Evolutionary conservation across 768 basidiomycete species (phyloP).

Genomic region (Suillus ampliporus): DNA sequence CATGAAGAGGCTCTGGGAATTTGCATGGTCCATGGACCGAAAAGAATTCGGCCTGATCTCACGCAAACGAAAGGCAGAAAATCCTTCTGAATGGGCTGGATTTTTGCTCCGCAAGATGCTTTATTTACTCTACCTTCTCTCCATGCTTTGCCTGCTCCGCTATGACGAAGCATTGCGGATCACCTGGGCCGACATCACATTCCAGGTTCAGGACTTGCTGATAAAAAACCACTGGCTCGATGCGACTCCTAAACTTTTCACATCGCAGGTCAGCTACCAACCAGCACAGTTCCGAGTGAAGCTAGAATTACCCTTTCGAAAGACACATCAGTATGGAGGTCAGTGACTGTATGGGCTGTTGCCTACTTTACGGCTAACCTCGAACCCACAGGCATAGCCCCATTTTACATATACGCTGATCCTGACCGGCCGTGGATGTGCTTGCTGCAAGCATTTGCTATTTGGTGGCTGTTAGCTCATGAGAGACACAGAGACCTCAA

Average conservation of each 20-base stretch:
- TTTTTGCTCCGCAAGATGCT: constrained; percentile 29
- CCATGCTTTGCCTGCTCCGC: constrained; percentile 40
- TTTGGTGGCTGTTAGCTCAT: constrained; percentile 27
- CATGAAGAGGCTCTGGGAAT: constrained; percentile 29
- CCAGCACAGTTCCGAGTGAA: constrained; percentile 17
- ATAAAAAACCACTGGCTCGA: constrained; percentile 11
- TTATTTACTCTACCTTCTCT: constrained; percentile 37
- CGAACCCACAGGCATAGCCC: constrained; percentile 33
- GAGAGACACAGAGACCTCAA: not conserved
- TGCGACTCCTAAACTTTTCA: constrained; percentile 8
- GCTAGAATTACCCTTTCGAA: constrained; percentile 33
- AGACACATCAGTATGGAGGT: constrained; percentile 40
- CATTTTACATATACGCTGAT: constrained; percentile 33
- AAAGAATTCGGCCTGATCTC: constrained; percentile 16
- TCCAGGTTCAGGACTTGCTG: constrained; percentile 9
- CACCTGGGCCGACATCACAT: constrained; percentile 28
- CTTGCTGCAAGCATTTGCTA: constrained; percentile 37
- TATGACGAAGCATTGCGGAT: constrained; percentile 44
- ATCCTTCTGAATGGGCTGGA: constrained; percentile 32
- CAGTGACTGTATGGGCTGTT: constrained; percentile 3
- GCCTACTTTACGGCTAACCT: not conserved
- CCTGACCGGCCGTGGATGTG: constrained; percentile 38
- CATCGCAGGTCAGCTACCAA: not conserved
- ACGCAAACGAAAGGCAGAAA: constrained; percentile 14
- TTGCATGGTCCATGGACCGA: constrained; percentile 28